Conservation (phyloP, 2,329 filamentous ascomycete species). For the Corinectria fuckeliana region DNA sequence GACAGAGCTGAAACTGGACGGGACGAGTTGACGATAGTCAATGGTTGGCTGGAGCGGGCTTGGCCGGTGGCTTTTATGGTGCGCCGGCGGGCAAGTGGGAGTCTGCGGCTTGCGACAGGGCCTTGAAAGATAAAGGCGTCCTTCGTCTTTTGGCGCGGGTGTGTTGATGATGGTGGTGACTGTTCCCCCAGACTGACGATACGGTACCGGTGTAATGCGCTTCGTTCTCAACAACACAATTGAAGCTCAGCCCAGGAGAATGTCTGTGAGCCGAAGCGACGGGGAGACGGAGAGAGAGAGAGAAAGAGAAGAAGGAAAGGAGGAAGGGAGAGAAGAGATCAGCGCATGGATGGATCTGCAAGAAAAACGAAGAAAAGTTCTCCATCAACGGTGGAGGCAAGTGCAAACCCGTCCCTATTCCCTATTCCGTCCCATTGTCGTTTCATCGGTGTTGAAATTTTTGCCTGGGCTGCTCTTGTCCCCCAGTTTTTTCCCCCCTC, state of each 20-base stretch:
- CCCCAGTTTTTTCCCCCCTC: constrained; percentile 5
- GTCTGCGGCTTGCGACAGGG: neutral
- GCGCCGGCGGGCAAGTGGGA: neutral
- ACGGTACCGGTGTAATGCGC: neutral
- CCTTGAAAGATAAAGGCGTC: neutral
- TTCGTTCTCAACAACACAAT: neutral
- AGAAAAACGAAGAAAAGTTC: constrained; percentile 11
- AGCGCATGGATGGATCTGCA: neutral
- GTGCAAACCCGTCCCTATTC: neutral
- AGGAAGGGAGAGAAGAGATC: neutral
- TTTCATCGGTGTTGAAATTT: constrained; percentile 12
- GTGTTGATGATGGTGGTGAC: neutral
- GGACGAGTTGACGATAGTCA: constrained; percentile 2
- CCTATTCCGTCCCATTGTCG: neutral
- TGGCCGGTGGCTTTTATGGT: neutral
- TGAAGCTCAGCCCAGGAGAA: neutral
- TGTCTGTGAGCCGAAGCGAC: neutral
- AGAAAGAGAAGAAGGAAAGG: neutral
- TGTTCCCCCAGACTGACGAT: neutral
- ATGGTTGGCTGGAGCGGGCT: neutral
- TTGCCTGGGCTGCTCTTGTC: neutral
- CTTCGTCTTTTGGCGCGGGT: neutral
- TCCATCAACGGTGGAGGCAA: constrained; percentile 13
- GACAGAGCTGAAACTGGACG: constrained; percentile 8
- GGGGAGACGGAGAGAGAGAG: neutral